Evolutionary conservation across 306 rosid genomes (phyloP).

Genomic region (Begonia masoniana): DNA sequence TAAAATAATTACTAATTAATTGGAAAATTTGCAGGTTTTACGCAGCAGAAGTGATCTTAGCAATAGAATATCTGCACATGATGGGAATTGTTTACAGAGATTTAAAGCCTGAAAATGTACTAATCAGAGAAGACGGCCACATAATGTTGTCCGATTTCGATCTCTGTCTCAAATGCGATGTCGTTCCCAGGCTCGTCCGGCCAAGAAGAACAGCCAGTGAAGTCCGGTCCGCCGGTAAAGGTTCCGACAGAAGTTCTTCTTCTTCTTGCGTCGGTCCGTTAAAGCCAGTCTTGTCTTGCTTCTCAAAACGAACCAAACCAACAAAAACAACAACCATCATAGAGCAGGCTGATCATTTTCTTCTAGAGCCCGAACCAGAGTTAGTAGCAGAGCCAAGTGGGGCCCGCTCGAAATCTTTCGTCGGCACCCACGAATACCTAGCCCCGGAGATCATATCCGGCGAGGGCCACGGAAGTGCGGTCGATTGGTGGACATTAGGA

Average conservation of each 20-base stretch:
- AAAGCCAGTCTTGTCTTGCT: constrained; percentile 79
- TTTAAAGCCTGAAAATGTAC: constrained; percentile 89
- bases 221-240: not conserved
- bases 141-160: constrained; percentile 94
- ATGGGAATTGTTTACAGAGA: constrained; percentile 97
- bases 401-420: constrained; percentile 77
- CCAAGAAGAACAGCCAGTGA: constrained; percentile 12
- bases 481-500: constrained; percentile 98
- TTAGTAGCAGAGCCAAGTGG: constrained; percentile 73
- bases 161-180: constrained; percentile 89
- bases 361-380: not conserved
- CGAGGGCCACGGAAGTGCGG: constrained; percentile 92
- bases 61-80: constrained; percentile 90
- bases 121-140: constrained; percentile 89
- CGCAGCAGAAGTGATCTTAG: constrained; percentile 81
- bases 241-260: constrained; percentile 7
- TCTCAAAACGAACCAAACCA: constrained; percentile 41
- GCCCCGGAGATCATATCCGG: constrained; percentile 95
- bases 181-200: constrained; percentile 45
- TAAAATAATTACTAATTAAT: not conserved
- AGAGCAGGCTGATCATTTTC: constrained; percentile 27
- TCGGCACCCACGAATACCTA: constrained; percentile 86
- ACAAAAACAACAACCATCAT: constrained; percentile 44
- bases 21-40: constrained; percentile 42
- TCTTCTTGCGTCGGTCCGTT: constrained; percentile 70